phyloP scores from a whole-genome alignment of 2,329 filamentous ascomycete species.

The Diaporthe batatas region DNA sequence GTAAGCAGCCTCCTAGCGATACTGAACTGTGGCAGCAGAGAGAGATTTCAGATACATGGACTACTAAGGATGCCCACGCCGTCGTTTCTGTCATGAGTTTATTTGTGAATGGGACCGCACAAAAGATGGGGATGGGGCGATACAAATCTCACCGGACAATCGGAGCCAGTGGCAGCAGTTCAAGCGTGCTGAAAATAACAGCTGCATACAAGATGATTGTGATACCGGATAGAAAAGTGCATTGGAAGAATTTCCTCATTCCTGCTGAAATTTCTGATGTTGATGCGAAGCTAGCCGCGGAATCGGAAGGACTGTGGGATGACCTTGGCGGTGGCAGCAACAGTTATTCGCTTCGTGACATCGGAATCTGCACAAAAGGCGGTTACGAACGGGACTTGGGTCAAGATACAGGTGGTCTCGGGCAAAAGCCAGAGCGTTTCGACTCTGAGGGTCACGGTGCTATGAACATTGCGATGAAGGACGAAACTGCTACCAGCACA shows the following conservation, averaged over 20 bases:
- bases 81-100: slow-evolving; percentile 13
- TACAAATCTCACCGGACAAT: not conserved
- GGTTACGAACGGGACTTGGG: not conserved
- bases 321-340: not conserved
- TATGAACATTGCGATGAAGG: no score
- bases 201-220: slow-evolving; percentile 24
- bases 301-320: not conserved
- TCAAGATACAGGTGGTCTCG: no score
- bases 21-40: no score
- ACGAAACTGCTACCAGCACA: no score
- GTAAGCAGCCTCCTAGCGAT: no score
- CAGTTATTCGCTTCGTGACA: not conserved
- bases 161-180: not conserved
- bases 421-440: no score
- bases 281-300: not conserved
- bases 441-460: no score
- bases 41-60: no score
- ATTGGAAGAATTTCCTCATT: slow-evolving; percentile 31
- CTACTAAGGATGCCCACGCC: not conserved
- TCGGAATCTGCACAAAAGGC: not conserved
- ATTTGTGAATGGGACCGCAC: not conserved
- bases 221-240: not conserved
- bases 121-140: not conserved
- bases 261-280: slow-evolving; percentile 12
- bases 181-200: not conserved